Evolutionary conservation across 225 moss, liverwort and hornwort genomes (phyloP).

Genomic region (Bryum argenteum): DNA sequence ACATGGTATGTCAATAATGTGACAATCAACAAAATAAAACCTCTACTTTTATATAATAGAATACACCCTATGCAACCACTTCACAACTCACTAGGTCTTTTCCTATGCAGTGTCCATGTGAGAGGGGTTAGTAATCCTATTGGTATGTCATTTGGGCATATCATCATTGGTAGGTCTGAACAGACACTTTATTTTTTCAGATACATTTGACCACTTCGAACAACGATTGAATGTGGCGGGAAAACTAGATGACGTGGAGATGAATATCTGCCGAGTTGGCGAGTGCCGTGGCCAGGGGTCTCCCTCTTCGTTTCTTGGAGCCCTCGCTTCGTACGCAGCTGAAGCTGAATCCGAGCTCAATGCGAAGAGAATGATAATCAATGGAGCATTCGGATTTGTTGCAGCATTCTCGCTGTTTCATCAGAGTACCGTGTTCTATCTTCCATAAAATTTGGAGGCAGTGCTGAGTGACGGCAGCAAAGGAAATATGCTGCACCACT

Average conservation of each 20-base stretch:
- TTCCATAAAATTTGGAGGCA: not conserved
- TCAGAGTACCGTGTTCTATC: not conserved
- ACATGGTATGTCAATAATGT: too few species aligned
- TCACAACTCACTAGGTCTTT: too few species aligned
- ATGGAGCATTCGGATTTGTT: not conserved
- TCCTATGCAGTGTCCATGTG: too few species aligned
- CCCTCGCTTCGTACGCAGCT: not conserved
- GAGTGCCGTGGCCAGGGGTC: not conserved
- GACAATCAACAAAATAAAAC: too few species aligned
- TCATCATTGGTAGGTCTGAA: too few species aligned
- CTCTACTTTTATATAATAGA: too few species aligned
- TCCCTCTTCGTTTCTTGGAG: not conserved
- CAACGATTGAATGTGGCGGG: not conserved
- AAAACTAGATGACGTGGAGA: not conserved
- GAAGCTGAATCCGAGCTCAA: not conserved
- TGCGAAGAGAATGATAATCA: not conserved
- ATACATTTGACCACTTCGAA: too few species aligned
- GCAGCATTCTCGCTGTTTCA: not conserved
- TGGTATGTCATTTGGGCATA: too few species aligned
- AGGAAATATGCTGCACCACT: not conserved
- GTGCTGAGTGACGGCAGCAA: not conserved
- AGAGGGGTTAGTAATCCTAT: too few species aligned
- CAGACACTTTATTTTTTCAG: too few species aligned
- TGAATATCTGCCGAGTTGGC: conserved; percentile 25
- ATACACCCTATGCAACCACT: too few species aligned